A percentile compares a stretch with the other conserved stretches of the same genome.
phyloP scores from a whole-genome alignment of 768 basidiomycete genomes.

The Suillus plorans region DNA sequence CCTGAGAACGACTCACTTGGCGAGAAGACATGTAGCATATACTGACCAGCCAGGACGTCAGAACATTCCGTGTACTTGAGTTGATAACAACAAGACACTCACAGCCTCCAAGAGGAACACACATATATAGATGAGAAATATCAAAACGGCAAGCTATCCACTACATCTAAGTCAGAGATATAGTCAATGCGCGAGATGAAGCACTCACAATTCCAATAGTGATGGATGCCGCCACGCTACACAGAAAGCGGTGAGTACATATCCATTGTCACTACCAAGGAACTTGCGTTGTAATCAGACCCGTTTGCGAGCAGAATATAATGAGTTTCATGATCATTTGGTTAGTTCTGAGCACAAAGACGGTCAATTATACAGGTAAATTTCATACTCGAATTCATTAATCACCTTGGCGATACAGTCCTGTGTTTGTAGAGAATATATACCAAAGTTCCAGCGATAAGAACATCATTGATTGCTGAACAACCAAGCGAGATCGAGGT shows the following conservation, averaged over 20 bases:
- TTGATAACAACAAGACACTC: not conserved
- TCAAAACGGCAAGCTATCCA: constrained; percentile 21
- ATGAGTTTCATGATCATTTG: constrained; percentile 16
- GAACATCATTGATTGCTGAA: constrained; percentile 19
- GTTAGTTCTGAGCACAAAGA: constrained; percentile 9
- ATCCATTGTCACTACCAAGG: not conserved
- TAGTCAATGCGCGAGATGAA: not conserved
- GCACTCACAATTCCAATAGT: constrained; percentile 19
- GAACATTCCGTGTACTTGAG: no score
- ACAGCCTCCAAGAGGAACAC: constrained; percentile 26
- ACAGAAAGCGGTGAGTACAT: not conserved
- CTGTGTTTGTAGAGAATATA: constrained; percentile 13
- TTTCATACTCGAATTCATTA: not conserved
- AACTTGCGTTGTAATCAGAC: constrained; percentile 24
- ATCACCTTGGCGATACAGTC: constrained; percentile 15
- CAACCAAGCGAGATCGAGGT: constrained; percentile 21
- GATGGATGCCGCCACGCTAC: constrained; percentile 17
- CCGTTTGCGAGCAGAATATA: constrained; percentile 26
- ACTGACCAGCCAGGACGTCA: no score
- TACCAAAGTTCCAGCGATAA: constrained; percentile 22
- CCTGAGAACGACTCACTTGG: no score
- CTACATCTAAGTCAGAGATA: constrained; percentile 8
- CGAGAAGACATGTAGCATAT: no score
- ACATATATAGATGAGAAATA: constrained; percentile 18
- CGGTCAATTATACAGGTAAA: not conserved